Evolutionary conservation across 805 yeast genomes (phyloP).

Genomic region (Jamesozyma gamospora): DNA sequence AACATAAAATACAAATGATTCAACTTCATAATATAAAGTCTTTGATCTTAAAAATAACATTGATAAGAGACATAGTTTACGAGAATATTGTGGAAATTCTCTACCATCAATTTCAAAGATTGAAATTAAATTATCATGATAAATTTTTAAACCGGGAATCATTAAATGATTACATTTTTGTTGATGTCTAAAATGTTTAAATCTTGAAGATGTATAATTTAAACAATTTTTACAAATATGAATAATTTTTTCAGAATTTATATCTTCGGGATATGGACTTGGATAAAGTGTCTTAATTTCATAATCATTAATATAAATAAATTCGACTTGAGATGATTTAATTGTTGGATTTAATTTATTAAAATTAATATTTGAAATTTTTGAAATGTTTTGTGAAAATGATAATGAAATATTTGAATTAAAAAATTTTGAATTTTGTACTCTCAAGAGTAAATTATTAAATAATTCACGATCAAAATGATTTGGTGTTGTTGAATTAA

Average conservation of each 20-base stretch:
- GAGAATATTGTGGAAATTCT: constrained; percentile 72
- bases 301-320: constrained; percentile 58
- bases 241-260: constrained; percentile 48
- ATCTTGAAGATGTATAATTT: constrained; percentile 64
- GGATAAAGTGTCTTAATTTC: constrained; percentile 88
- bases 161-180: constrained; percentile 52
- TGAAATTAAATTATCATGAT: constrained; percentile 54
- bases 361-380: neutral
- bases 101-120: constrained; percentile 92
- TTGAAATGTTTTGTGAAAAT: constrained; percentile 10
- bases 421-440: constrained; percentile 31
- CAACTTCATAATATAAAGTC: constrained; percentile 88
- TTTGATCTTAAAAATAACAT: constrained; percentile 85
- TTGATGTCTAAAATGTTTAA: constrained; percentile 57
- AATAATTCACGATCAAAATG: constrained; percentile 41
- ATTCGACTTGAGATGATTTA: constrained; percentile 37
- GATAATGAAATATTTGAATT: constrained; percentile 31
- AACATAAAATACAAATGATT: constrained; percentile 85
- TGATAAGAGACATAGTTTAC: constrained; percentile 80
- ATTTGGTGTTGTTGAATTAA: constrained; percentile 53
- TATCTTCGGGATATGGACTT: constrained; percentile 88
- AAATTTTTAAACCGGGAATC: constrained; percentile 91
- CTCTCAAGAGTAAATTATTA: constrained; percentile 31
- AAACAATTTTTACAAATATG: constrained; percentile 80
- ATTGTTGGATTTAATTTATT: neutral